Conservation (phyloP, 1,284 basidiomycete species). For the Puccinia hordei region DNA sequence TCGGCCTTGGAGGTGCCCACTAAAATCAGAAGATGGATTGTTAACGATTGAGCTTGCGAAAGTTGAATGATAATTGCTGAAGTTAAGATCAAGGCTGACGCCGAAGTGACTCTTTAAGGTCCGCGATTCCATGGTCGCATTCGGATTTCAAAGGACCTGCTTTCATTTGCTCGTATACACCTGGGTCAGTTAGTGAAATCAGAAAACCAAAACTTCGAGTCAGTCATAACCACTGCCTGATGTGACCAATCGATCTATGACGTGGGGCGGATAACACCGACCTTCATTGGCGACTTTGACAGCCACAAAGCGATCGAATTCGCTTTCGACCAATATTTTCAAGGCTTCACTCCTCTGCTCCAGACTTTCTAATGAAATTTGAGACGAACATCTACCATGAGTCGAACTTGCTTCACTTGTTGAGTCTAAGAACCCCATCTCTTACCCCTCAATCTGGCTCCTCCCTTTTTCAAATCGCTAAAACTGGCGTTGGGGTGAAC, state of each 20-base stretch:
- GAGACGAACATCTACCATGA: slow-evolving; percentile 13
- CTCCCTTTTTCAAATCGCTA: slow-evolving; percentile 79
- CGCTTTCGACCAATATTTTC: slow-evolving; percentile 90
- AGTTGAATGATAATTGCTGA: neutral
- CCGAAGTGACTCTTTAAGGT: slow-evolving; percentile 79
- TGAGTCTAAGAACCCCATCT: slow-evolving; percentile 57
- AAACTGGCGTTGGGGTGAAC: slow-evolving; percentile 96
- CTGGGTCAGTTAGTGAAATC: slow-evolving; percentile 61
- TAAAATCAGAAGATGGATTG: slow-evolving; percentile 58
- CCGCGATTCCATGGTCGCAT: slow-evolving; percentile 79
- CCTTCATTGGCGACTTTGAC: slow-evolving; percentile 96
- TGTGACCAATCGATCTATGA: slow-evolving; percentile 14
- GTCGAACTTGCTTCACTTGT: slow-evolving; percentile 66
- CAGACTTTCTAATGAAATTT: slow-evolving; percentile 65
- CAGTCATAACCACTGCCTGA: neutral
- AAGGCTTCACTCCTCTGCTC: slow-evolving; percentile 89
- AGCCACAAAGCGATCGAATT: slow-evolving; percentile 96
- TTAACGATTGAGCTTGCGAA: slow-evolving; percentile 6
- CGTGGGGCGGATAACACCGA: neutral
- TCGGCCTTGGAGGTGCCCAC: slow-evolving; percentile 85
- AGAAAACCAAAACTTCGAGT: neutral
- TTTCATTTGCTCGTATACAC: slow-evolving; percentile 88
- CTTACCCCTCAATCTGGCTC: slow-evolving; percentile 53
- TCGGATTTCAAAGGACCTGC: slow-evolving; percentile 76
- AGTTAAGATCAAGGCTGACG: slow-evolving; percentile 63